A percentile compares a stretch with the other conserved stretches of the same genome.
These are phyloP conservation scores for Apocynum venetum DNA, from an alignment of 257 asterid species.

Conservation along the genomic window DNA sequence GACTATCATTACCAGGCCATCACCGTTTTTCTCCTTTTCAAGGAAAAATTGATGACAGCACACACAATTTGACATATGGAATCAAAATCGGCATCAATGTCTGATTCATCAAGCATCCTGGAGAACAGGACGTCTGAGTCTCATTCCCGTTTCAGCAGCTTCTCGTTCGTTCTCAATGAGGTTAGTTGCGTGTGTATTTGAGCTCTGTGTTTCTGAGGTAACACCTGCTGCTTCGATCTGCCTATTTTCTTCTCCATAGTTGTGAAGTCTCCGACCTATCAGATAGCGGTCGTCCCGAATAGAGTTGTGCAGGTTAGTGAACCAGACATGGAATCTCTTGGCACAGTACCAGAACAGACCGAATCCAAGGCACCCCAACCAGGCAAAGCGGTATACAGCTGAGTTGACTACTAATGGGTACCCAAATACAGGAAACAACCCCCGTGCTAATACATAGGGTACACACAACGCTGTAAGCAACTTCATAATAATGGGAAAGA, in stretches of 20 bases:
- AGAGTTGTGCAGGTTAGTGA: conserved; percentile 90
- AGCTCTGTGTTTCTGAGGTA: conserved; percentile 26
- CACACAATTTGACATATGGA: neutral
- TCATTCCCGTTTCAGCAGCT: conserved; percentile 40
- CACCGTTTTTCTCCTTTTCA: neutral
- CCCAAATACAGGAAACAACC: conserved; percentile 81
- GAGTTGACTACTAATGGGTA: conserved; percentile 90
- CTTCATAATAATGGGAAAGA: conserved; percentile 83
- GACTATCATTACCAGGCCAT: too few species aligned
- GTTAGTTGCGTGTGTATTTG: conserved; percentile 9
- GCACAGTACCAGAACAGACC: conserved; percentile 71
- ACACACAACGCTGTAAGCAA: conserved; percentile 88
- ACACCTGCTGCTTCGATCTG: conserved; percentile 16
- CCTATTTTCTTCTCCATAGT: conserved; percentile 61
- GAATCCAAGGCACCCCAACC: conserved; percentile 87
- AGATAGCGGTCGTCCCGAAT: conserved; percentile 92
- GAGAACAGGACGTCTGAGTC: conserved; percentile 50
- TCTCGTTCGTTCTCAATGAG: conserved; percentile 25
- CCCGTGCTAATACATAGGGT: conserved; percentile 84
- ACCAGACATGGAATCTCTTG: conserved; percentile 93
- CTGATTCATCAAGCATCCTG: conserved; percentile 38
- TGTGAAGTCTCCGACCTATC: conserved; percentile 91
- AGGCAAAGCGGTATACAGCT: conserved; percentile 85
- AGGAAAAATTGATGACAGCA: neutral
- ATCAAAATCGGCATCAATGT: neutral